These are phyloP conservation scores for Datisca glomerata DNA, from an alignment of 306 rosid species.

Conservation along the genomic window DNA sequence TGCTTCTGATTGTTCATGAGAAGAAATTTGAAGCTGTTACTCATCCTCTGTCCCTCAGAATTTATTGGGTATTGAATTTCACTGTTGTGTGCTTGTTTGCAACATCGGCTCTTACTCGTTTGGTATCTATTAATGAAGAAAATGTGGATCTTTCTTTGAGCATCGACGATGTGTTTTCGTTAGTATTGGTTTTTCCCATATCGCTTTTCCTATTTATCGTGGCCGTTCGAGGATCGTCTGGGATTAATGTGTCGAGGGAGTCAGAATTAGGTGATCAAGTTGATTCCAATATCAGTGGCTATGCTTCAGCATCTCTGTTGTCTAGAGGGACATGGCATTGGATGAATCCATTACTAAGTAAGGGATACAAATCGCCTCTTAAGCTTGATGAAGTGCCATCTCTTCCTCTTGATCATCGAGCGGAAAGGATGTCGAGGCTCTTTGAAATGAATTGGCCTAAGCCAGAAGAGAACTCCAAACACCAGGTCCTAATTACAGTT, in stretches of 20 bases:
- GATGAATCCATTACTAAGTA: constrained; percentile 76
- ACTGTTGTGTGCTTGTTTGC: constrained; percentile 37
- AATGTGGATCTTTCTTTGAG: constrained; percentile 21
- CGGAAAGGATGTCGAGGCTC: constrained; percentile 48
- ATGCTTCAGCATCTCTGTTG: constrained; percentile 65
- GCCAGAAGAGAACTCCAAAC: constrained; percentile 38
- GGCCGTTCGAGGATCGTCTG: constrained; percentile 52
- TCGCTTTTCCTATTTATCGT: constrained; percentile 38
- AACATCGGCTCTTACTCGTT: constrained; percentile 51
- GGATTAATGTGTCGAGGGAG: constrained; percentile 27
- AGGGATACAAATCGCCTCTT: constrained; percentile 61
- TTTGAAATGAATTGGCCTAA: constrained; percentile 83
- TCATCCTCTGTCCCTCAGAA: constrained; percentile 61
- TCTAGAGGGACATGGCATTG: constrained; percentile 78
- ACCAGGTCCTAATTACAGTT: constrained; percentile 68
- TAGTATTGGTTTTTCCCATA: constrained; percentile 43
- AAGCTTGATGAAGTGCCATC: constrained; percentile 53
- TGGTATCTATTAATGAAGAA: constrained; percentile 21
- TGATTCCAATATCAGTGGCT: constrained; percentile 44
- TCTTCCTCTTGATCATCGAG: constrained; percentile 64
- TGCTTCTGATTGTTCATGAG: constrained; percentile 45
- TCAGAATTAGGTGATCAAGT: constrained; percentile 12
- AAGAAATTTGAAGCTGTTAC: constrained; percentile 39
- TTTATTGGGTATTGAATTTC: constrained; percentile 52
- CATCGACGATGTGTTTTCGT: constrained; percentile 48